Evolutionary conservation across 1,139 yeast species (phyloP).

Genomic region (Saccharomyces uvarum): DNA sequence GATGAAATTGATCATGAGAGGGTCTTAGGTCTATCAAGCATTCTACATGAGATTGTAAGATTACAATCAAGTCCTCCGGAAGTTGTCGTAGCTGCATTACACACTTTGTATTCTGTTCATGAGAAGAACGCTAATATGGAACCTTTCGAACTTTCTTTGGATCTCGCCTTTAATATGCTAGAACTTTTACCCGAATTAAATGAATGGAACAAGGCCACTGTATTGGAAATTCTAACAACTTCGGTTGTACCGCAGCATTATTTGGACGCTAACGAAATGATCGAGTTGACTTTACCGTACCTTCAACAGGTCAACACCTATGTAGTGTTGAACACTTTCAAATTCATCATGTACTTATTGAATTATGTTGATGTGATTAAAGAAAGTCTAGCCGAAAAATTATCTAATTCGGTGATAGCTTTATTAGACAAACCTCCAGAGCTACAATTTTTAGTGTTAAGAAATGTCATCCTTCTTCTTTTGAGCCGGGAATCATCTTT

Average conservation of each 20-base stretch:
- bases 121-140: constrained; percentile 35
- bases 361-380: constrained; percentile 51
- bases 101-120: constrained; percentile 59
- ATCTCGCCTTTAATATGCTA: constrained; percentile 19
- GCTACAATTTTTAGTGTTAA: constrained; percentile 69
- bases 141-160: constrained; percentile 31
- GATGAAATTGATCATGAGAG: constrained; percentile 47
- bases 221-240: constrained; percentile 57
- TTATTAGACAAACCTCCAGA: constrained; percentile 74
- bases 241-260: constrained; percentile 63
- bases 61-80: not conserved
- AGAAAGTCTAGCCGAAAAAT: constrained; percentile 43
- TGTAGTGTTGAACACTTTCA: constrained; percentile 70
- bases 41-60: constrained; percentile 46
- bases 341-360: constrained; percentile 61
- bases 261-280: constrained; percentile 56
- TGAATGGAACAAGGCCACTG: constrained; percentile 75
- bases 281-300: constrained; percentile 64
- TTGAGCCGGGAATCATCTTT: constrained; percentile 59
- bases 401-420: constrained; percentile 67
- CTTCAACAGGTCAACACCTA: constrained; percentile 77
- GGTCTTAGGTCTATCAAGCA: constrained; percentile 38
- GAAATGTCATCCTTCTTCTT: constrained; percentile 72
- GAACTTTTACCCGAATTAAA: constrained; percentile 29
- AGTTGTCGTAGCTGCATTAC: constrained; percentile 68